phyloP scores from a whole-genome alignment of 2,329 filamentous ascomycete species.

The Teratosphaeria zuluensis region DNA sequence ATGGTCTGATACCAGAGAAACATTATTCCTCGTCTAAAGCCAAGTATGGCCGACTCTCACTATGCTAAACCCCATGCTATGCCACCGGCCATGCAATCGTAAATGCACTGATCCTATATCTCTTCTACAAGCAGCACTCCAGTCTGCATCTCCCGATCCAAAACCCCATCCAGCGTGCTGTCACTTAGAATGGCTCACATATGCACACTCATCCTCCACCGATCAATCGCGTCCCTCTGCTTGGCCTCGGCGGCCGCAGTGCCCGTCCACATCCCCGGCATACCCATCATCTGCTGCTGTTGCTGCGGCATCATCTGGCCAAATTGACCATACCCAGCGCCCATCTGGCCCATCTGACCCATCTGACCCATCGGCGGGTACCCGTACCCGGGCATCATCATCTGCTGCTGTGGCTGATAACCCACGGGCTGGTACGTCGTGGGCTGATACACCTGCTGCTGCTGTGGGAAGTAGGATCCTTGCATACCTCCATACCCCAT shows the following conservation, averaged over 20 bases:
- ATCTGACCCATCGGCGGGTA: constrained; percentile 4
- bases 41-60: too few relatives aligned
- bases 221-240: constrained; percentile 49
- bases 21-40: too few relatives aligned
- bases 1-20: too few relatives aligned
- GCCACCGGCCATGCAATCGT: too few relatives aligned
- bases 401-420: neutral
- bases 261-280: constrained; percentile 7
- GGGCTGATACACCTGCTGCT: neutral
- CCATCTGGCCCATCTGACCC: constrained; percentile 4
- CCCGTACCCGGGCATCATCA: constrained; percentile 3
- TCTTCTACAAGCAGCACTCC: too few relatives aligned
- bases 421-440: neutral
- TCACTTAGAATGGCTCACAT: too few relatives aligned
- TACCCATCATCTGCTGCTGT: neutral
- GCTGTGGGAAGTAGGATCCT: neutral
- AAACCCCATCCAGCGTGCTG: too few relatives aligned
- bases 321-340: constrained; percentile 5
- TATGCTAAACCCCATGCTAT: too few relatives aligned
- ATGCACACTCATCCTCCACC: constrained; percentile 43
- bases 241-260: constrained; percentile 33
- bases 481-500: neutral
- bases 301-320: neutral
- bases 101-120: too few relatives aligned
- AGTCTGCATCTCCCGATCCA: too few relatives aligned